These are phyloP conservation scores for Besnoitia besnoiti DNA, from an alignment of 169 alveolate genomes.

Conservation along the genomic window DNA sequence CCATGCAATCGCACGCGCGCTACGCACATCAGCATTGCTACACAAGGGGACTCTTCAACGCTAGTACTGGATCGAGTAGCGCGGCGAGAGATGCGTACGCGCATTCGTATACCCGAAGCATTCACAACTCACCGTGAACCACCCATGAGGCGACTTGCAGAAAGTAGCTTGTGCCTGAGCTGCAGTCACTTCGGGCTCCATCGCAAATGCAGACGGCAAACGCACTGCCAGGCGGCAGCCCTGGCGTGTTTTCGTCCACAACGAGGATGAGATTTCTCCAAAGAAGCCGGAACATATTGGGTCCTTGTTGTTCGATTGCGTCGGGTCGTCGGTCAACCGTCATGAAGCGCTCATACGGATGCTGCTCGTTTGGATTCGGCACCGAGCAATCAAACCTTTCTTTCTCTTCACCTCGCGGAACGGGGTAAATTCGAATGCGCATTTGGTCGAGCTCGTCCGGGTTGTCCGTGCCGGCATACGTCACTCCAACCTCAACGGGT, in stretches of 20 bases:
- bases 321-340: conserved; percentile 52
- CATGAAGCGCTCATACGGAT: conserved; percentile 7
- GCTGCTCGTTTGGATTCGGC: neutral
- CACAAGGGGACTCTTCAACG: too few species aligned
- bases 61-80: too few species aligned
- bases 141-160: conserved; percentile 39
- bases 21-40: too few species aligned
- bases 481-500: neutral
- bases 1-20: too few species aligned
- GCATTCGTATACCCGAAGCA: too few species aligned
- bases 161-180: conserved; percentile 12
- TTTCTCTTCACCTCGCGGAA: conserved; percentile 21
- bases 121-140: too few species aligned
- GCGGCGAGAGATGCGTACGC: too few species aligned
- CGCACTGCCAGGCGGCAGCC: conserved; percentile 35
- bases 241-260: conserved; percentile 13
- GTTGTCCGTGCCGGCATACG: neutral
- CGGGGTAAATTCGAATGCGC: conserved; percentile 53
- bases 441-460: conserved; percentile 8
- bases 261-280: conserved; percentile 53
- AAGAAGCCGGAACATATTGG: neutral
- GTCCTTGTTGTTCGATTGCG: neutral
- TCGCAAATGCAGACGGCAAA: conserved; percentile 65
- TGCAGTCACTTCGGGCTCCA: conserved; percentile 51
- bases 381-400: conserved; percentile 25